Conservation (phyloP, 768 basidiomycete species). For the Boletus rubropictus region DNA sequence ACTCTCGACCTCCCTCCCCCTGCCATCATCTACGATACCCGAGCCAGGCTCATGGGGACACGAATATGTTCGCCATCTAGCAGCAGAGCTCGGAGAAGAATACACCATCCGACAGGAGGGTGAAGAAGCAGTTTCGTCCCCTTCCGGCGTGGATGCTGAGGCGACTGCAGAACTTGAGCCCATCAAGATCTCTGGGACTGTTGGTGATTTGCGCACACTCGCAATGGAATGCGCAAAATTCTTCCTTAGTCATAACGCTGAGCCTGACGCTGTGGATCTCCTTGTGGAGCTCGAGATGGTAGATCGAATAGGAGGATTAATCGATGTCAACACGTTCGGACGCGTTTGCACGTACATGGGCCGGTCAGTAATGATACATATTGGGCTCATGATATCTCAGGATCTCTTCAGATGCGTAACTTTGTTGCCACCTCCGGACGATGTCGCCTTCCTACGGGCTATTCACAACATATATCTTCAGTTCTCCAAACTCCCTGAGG, state of each 20-base stretch:
- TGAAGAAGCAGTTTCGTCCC: constrained; percentile 26
- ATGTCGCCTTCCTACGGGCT: constrained; percentile 79
- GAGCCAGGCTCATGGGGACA: constrained; percentile 99
- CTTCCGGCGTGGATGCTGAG: constrained; percentile 26
- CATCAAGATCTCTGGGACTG: constrained; percentile 42
- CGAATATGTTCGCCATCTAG: constrained; percentile 96
- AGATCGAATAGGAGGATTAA: constrained; percentile 63
- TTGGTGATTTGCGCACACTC: constrained; percentile 70
- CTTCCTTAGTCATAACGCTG: constrained; percentile 89
- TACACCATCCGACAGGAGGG: constrained; percentile 67
- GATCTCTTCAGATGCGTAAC: constrained; percentile 62
- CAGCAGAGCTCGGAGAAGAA: constrained; percentile 94
- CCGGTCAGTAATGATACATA: constrained; percentile 44
- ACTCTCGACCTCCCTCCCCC: constrained; percentile 65
- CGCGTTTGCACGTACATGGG: constrained; percentile 97
- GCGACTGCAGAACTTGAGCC: constrained; percentile 30
- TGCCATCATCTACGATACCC: constrained; percentile 58
- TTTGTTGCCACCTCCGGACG: constrained; percentile 89
- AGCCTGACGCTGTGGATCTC: constrained; percentile 96
- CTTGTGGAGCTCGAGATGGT: constrained; percentile 92
- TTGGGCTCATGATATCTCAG: constrained; percentile 1
- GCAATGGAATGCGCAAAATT: constrained; percentile 85
- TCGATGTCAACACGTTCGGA: constrained; percentile 81
- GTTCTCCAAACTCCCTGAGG: constrained; percentile 85
- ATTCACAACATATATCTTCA: constrained; percentile 87